A percentile compares a stretch with the other conserved stretches of the same genome.
Evolutionary conservation across 306 rosid species (phyloP).

Genomic region (Echinosophora koreensis): DNA sequence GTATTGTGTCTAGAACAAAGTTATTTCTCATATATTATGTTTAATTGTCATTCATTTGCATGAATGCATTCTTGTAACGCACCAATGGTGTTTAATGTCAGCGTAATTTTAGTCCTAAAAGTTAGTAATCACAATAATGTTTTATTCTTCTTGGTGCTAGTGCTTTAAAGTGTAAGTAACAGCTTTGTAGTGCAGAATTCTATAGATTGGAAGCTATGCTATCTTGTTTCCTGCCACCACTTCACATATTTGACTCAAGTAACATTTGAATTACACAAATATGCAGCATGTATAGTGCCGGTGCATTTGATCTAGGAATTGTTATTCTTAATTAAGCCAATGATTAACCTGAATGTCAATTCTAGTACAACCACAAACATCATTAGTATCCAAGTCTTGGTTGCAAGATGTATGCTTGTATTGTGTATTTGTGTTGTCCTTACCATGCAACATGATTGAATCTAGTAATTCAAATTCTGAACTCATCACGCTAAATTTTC

Average conservation of each 20-base stretch:
- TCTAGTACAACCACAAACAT: background rate
- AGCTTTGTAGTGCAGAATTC: background rate
- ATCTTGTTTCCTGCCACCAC: background rate
- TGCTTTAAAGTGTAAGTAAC: slow-evolving; percentile 6
- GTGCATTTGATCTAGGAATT: background rate
- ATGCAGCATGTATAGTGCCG: background rate
- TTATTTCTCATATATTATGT: slow-evolving; percentile 10
- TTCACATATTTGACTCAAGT: background rate
- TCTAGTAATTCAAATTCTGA: background rate
- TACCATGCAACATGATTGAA: background rate
- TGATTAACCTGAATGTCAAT: background rate
- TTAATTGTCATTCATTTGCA: background rate
- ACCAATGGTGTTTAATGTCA: background rate
- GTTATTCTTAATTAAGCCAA: background rate
- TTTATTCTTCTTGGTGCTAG: background rate
- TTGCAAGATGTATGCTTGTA: background rate
- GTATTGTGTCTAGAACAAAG: slow-evolving; percentile 30
- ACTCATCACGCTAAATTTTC: background rate
- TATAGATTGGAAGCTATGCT: background rate
- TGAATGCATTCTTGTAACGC: background rate
- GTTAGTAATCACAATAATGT: background rate
- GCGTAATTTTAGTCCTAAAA: background rate
- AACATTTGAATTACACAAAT: background rate
- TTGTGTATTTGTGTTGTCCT: background rate
- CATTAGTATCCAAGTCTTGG: background rate